Evolutionary conservation across 1,284 basidiomycete genomes (phyloP).

Genomic region (Bjerkandera adusta): DNA sequence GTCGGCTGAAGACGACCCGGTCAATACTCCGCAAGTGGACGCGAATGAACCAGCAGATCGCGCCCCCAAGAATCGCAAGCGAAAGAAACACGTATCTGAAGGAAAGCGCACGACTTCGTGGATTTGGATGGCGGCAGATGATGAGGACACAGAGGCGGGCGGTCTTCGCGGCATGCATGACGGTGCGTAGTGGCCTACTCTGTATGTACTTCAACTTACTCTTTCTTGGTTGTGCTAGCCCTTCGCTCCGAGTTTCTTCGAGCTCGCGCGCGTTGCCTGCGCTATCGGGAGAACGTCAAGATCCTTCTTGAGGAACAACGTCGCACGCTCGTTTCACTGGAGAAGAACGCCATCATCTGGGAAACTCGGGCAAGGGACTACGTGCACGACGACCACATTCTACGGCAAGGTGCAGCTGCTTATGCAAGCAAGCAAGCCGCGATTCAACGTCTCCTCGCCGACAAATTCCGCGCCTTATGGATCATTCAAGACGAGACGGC

Average conservation of each 20-base stretch:
- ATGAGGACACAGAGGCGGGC: neutral
- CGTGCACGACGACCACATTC: neutral
- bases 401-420: constrained; percentile 1
- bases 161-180: neutral
- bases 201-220: neutral
- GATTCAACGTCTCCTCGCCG: neutral
- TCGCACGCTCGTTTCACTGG: constrained; percentile 1
- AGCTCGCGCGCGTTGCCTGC: neutral
- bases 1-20: neutral
- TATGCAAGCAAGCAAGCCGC: constrained; percentile 6
- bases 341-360: constrained; percentile 1
- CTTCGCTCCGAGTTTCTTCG: constrained; percentile 2
- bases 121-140: constrained; percentile 5
- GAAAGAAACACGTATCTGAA: neutral
- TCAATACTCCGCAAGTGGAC: neutral
- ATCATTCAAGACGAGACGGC: neutral
- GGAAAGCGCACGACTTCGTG: constrained; percentile 3
- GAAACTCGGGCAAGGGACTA: neutral
- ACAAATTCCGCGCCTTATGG: neutral
- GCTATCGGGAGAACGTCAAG: neutral
- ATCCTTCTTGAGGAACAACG: neutral
- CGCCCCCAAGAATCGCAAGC: neutral
- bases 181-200: neutral
- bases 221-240: neutral
- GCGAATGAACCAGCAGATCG: neutral